These are phyloP conservation scores for Selaginella moellendorffii DNA, from an alignment of 75 land plant species.

Conservation along the genomic window DNA sequence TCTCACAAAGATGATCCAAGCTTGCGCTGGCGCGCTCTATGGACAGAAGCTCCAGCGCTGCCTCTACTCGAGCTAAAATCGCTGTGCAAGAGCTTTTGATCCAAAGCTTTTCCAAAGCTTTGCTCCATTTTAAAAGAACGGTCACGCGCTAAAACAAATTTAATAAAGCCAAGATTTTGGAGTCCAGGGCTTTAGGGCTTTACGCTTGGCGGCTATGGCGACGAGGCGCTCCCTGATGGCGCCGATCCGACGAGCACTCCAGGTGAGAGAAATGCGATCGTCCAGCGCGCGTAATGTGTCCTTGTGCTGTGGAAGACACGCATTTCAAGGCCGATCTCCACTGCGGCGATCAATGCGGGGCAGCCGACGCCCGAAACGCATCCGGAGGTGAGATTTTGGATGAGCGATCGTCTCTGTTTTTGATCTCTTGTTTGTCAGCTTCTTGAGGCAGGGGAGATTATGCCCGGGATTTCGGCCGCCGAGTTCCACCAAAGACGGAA, in stretches of 20 bases:
- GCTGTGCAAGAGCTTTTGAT: too few relatives aligned
- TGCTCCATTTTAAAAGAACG: too few relatives aligned
- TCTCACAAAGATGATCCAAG: background rate
- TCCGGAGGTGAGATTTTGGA: background rate
- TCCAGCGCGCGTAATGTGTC: too few relatives aligned
- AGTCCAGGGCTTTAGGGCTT: too few relatives aligned
- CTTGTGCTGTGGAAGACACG: too few relatives aligned
- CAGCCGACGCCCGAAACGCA: background rate
- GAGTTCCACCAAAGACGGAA: conserved; percentile 58
- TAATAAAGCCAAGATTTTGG: too few relatives aligned
- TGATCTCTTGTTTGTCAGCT: conserved; percentile 28
- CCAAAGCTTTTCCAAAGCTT: too few relatives aligned
- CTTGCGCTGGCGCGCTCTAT: conserved; percentile 1
- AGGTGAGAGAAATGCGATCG: background rate
- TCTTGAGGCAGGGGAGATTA: conserved; percentile 52
- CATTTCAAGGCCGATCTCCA: background rate
- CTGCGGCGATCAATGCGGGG: background rate
- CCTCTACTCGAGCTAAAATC: background rate
- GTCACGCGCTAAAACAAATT: too few relatives aligned
- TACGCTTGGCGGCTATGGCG: conserved; percentile 2
- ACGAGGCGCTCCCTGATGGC: background rate
- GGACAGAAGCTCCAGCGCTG: background rate
- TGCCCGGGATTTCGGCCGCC: conserved; percentile 43
- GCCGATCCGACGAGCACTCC: too few relatives aligned
- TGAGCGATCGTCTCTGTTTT: background rate